These are phyloP conservation scores for Cornus controversa DNA, from an alignment of 148 eudicot genomes.

Conservation along the genomic window DNA sequence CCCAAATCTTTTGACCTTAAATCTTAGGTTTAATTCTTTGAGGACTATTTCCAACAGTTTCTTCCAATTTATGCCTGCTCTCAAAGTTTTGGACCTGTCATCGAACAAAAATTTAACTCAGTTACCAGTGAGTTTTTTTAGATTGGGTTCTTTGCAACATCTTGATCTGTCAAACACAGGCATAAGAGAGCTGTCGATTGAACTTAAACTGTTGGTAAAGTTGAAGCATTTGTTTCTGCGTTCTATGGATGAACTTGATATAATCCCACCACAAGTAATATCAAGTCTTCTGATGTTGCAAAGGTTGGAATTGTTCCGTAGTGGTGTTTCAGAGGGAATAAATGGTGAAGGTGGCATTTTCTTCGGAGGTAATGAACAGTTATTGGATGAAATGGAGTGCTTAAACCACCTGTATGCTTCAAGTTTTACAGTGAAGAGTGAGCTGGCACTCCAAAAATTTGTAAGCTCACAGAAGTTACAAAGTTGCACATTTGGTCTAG, in stretches of 20 bases:
- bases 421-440: no score
- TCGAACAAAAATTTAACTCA: neutral
- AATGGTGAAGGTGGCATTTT: no score
- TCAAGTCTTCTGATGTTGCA: neutral
- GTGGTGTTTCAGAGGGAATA: neutral
- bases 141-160: neutral
- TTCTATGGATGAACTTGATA: neutral
- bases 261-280: neutral
- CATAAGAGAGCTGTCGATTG: neutral
- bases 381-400: no score
- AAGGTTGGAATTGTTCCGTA: neutral
- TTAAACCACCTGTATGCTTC: no score
- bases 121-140: neutral
- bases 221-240: neutral
- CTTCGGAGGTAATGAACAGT: no score
- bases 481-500: no score
- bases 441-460: no score
- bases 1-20: neutral
- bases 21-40: neutral
- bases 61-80: conserved; percentile 12
- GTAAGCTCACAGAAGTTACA: no score
- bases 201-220: neutral
- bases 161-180: neutral
- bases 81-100: neutral
- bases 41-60: neutral